Evolutionary conservation across 768 basidiomycete genomes (phyloP), one percentile per base, ranked within the genome.

Genomic region (Mycena vulgaris): DNA sequence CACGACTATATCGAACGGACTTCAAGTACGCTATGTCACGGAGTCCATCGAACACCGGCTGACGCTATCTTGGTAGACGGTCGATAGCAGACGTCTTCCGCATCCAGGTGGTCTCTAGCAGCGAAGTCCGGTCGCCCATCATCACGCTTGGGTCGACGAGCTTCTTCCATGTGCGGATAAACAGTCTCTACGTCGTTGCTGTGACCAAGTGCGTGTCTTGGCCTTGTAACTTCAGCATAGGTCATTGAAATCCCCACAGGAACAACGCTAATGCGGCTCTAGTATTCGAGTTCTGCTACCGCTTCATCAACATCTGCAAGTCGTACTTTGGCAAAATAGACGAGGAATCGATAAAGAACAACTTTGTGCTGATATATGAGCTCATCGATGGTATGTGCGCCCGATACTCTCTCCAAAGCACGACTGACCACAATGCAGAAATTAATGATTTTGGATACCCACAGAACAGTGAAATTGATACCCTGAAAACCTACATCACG

Each of bases 401-500:
- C 10, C 42, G n/a, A 27, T 60, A n/a, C n/a, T 14, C 19, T 37
- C 40, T 28, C 37, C 30, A 37, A 30, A 13, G 10, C 25, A 27
- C 30, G 21, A 47, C 70, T 63, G 62, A 53, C 60, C 37, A 19
- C 28, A 9, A 52, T 45, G 13, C 66, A 84, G 98, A 99, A 81
- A 99, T 99, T 82, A 93, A 94, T 79, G 98, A 99, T 83, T 99
- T 98, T 81, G 98, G 98, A 59, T 99, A 97, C 82, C 98, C 98
- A 21, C 98, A 99, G 81, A 99, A 98, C 79, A 98, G 97, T 71
- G 98, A 99, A 81, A 95, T 94, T 53, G 98, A 99, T 79, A 97
- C 98, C 1, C 85, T 99, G 55, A 99, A 99, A 82, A 93, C 93
- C 66, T 99, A 98, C 80, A 99, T 99, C 72, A 99, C 98, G 25